Conservation (phyloP, 2,329 filamentous ascomycete species). For the Aspergillus japonicus region DNA sequence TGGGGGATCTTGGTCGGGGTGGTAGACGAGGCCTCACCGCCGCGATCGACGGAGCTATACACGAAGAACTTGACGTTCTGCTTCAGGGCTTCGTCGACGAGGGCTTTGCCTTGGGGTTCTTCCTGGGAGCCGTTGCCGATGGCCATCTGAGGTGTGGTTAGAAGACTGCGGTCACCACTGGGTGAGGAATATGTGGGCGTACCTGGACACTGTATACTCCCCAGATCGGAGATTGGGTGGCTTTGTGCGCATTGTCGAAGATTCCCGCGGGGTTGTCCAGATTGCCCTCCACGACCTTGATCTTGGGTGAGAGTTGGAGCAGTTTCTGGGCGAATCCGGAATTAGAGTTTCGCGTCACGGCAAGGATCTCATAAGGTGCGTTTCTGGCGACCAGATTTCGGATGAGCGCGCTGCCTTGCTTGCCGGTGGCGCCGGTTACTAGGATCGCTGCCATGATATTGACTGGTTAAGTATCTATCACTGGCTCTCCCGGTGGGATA, state of each 20-base stretch:
- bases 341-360: constrained; percentile 57
- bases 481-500: too few relatives aligned
- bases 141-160: background rate
- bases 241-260: constrained; percentile 48
- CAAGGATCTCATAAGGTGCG: constrained; percentile 53
- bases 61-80: constrained; percentile 60
- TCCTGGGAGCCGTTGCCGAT: constrained; percentile 32
- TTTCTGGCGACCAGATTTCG: constrained; percentile 30
- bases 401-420: constrained; percentile 42
- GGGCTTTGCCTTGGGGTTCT: constrained; percentile 56
- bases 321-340: constrained; percentile 54
- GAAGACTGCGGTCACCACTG: background rate
- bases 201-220: constrained; percentile 64
- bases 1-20: constrained; percentile 59
- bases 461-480: too few relatives aligned
- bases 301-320: constrained; percentile 42
- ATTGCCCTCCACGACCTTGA: constrained; percentile 59
- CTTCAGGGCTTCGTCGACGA: constrained; percentile 59
- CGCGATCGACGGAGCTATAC: constrained; percentile 64
- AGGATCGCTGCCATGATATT: constrained; percentile 22
- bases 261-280: constrained; percentile 52
- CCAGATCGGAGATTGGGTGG: constrained; percentile 47
- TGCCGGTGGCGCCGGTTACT: constrained; percentile 20
- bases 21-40: constrained; percentile 54
- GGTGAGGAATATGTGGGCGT: constrained; percentile 4